Evolutionary conservation across 2,329 filamentous ascomycete species (phyloP).

Genomic region (Talaromyces atroroseus): DNA sequence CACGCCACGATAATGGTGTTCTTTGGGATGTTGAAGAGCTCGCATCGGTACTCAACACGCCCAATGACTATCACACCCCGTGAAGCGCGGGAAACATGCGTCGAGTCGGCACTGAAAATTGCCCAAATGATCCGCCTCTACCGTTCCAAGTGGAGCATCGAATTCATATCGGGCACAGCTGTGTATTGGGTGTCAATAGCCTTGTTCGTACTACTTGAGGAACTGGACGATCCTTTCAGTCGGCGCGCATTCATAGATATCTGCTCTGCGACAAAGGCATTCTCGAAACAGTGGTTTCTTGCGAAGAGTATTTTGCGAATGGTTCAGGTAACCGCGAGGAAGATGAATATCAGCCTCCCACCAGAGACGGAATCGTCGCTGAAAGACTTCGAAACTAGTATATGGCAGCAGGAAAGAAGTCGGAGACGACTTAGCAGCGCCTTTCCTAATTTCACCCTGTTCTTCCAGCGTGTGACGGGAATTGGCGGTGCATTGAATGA

Average conservation of each 20-base stretch:
- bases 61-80: conserved; percentile 9
- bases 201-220: conserved; percentile 23
- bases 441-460: conserved; percentile 18
- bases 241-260: conserved; percentile 24
- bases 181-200: conserved; percentile 27
- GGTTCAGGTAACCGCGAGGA: conserved; percentile 19
- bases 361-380: conserved; percentile 21
- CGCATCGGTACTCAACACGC: conserved; percentile 7
- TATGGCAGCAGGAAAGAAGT: conserved; percentile 16
- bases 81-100: conserved; percentile 17
- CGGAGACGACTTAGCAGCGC: conserved; percentile 16
- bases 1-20: conserved; percentile 32
- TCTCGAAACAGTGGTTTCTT: conserved; percentile 21
- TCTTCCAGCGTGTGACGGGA: conserved; percentile 9
- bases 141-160: conserved; percentile 25
- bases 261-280: conserved; percentile 19
- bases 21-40: conserved; percentile 21
- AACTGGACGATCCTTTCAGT: conserved; percentile 19
- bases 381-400: conserved; percentile 17
- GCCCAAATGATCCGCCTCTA: conserved; percentile 23
- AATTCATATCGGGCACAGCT: conserved; percentile 27
- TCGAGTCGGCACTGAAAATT: conserved; percentile 23
- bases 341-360: conserved; percentile 18
- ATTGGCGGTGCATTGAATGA: background rate
- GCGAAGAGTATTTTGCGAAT: conserved; percentile 18